Percentiles rank a stretch among this genome's conserved stretches.
Evolutionary conservation across 495 filamentous ascomycete genomes (phyloP).

Genomic region (Rostrohypoxylon terebratum): DNA sequence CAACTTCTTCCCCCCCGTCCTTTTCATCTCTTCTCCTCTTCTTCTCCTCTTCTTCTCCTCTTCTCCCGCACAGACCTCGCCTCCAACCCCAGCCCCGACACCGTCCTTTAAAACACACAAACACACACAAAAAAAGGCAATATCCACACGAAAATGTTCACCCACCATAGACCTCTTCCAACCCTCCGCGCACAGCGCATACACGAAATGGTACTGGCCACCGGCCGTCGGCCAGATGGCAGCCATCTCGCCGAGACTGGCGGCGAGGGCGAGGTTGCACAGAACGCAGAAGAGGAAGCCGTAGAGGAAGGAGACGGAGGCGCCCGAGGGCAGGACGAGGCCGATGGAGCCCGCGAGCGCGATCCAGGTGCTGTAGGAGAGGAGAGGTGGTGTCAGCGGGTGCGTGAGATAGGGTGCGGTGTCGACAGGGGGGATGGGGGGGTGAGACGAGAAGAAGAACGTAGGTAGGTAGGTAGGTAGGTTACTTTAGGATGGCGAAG

Average conservation of each 20-base stretch:
- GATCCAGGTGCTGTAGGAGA: conserved; percentile 48
- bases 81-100: background rate
- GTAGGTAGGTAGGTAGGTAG: too few species aligned
- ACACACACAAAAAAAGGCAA: background rate
- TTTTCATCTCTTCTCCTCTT: background rate
- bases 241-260: conserved; percentile 62
- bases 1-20: background rate
- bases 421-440: background rate
- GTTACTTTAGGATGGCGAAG: conserved; percentile 55
- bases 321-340: conserved; percentile 50
- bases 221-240: conserved; percentile 65
- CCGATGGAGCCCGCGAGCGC: conserved; percentile 53
- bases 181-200: conserved; percentile 50
- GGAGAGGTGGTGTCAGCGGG: background rate
- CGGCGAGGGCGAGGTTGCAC: conserved; percentile 58
- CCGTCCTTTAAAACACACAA: too few species aligned
- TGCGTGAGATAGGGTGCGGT: background rate
- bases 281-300: conserved; percentile 55
- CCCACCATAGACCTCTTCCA: conserved; percentile 51
- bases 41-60: background rate
- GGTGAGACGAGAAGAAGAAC: conserved; percentile 27
- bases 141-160: background rate
- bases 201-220: conserved; percentile 65
- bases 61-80: background rate
- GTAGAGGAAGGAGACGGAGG: conserved; percentile 51